phyloP scores from a whole-genome alignment of 495 filamentous ascomycete species.

The Neurospora tetraspora region DNA sequence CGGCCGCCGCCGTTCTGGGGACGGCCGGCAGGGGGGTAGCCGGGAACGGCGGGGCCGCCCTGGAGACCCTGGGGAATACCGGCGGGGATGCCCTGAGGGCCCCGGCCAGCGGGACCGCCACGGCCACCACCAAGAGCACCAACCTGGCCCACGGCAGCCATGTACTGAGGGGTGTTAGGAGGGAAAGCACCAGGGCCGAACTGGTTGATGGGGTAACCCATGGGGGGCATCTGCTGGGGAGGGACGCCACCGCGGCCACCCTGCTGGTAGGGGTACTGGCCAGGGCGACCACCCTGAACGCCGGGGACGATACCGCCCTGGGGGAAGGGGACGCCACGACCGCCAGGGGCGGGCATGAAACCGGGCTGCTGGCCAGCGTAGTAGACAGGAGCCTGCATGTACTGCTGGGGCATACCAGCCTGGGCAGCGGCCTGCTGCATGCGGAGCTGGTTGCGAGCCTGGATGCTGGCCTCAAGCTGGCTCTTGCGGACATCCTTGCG shows the following conservation, averaged over 20 bases:
- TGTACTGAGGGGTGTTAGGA: conserved; percentile 40
- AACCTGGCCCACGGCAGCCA: conserved; percentile 59
- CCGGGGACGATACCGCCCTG: conserved; percentile 73
- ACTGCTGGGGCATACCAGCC: conserved; percentile 82
- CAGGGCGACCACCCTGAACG: conserved; percentile 72
- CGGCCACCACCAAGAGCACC: conserved; percentile 55
- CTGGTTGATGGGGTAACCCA: conserved; percentile 65
- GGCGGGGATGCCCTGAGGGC: conserved; percentile 60
- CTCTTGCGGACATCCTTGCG: conserved; percentile 98
- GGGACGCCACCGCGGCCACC: conserved; percentile 69
- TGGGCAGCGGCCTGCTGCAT: conserved; percentile 95
- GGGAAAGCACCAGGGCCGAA: conserved; percentile 56
- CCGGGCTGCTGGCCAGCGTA: conserved; percentile 73
- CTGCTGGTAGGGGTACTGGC: conserved; percentile 74
- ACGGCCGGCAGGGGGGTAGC: conserved; percentile 44
- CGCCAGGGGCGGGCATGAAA: conserved; percentile 60
- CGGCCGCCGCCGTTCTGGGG: conserved; percentile 35
- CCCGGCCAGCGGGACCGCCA: conserved; percentile 61
- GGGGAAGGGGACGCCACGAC: conserved; percentile 82
- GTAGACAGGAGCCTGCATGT: conserved; percentile 78
- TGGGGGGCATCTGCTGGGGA: conserved; percentile 70
- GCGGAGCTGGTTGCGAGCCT: conserved; percentile 94
- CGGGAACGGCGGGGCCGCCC: conserved; percentile 52
- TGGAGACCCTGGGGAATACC: conserved; percentile 49
- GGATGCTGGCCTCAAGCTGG: conserved; percentile 97